These are phyloP conservation scores for Shiraia sp. DNA, from an alignment of 2,329 filamentous ascomycete genomes.

Conservation along the genomic window DNA sequence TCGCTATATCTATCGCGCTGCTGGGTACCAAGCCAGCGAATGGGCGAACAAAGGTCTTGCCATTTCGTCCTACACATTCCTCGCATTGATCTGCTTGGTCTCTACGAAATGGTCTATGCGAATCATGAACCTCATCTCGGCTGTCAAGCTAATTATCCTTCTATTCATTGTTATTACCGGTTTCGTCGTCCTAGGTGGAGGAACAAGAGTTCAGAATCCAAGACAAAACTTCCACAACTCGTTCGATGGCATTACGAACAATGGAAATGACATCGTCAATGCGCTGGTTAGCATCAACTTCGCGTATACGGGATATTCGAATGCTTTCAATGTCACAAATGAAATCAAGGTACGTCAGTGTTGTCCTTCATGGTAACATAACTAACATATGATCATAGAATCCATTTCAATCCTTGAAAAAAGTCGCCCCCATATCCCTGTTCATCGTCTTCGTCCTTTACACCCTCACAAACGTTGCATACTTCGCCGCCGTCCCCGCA, in stretches of 20 bases:
- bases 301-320: constrained; percentile 34
- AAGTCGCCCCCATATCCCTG: constrained; percentile 54
- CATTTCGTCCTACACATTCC: constrained; percentile 27
- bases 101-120: constrained; percentile 33
- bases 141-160: constrained; percentile 63
- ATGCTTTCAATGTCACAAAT: constrained; percentile 40
- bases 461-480: constrained; percentile 30
- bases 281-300: constrained; percentile 39
- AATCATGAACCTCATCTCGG: constrained; percentile 34
- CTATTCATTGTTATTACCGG: constrained; percentile 53
- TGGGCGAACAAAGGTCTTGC: constrained; percentile 38
- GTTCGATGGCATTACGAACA: constrained; percentile 30
- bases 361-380: no score
- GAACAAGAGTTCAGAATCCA: constrained; percentile 30
- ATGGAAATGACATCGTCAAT: constrained; percentile 35
- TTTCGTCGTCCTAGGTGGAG: constrained; percentile 34
- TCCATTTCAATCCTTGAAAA: constrained; percentile 60
- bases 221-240: constrained; percentile 30
- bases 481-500: constrained; percentile 39
- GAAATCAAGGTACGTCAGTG: constrained; percentile 31
- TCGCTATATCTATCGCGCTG: constrained; percentile 35
- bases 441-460: constrained; percentile 51
- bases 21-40: constrained; percentile 24
- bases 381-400: constrained; percentile 45
- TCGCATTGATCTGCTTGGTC: constrained; percentile 30